phyloP scores from a whole-genome alignment of 768 basidiomycete species.

The Aureoboletus auriporus region DNA sequence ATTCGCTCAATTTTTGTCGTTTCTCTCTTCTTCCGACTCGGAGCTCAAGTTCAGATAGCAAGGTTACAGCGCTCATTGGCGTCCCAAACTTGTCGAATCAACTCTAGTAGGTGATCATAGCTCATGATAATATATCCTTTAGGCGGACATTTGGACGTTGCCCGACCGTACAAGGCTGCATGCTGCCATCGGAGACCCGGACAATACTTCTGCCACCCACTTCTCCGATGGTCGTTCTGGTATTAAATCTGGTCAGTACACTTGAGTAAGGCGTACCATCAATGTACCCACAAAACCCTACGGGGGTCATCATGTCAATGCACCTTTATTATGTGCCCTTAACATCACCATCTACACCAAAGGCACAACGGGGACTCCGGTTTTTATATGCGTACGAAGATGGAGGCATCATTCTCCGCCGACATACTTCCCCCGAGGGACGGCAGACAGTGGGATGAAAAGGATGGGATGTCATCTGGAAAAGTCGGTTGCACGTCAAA shows the following conservation, averaged over 20 bases:
- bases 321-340: slow-evolving; percentile 49
- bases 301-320: slow-evolving; percentile 89
- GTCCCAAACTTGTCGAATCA: slow-evolving; percentile 89
- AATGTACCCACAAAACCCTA: background rate
- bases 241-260: slow-evolving; percentile 51
- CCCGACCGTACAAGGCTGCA: slow-evolving; percentile 69
- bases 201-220: slow-evolving; percentile 22
- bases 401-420: slow-evolving; percentile 74
- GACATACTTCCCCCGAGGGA: slow-evolving; percentile 37
- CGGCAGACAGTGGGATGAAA: slow-evolving; percentile 55
- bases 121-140: background rate
- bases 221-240: slow-evolving; percentile 46
- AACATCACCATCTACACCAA: slow-evolving; percentile 31
- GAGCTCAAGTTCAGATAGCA: slow-evolving; percentile 12
- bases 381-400: slow-evolving; percentile 82
- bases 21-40: slow-evolving; percentile 71
- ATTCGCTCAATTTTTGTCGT: slow-evolving; percentile 91
- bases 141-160: slow-evolving; percentile 88
- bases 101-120: background rate
- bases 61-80: slow-evolving; percentile 54
- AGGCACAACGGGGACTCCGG: slow-evolving; percentile 41
- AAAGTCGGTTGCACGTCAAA: slow-evolving; percentile 62
- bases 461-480: slow-evolving; percentile 76
- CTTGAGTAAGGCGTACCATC: background rate
- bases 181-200: slow-evolving; percentile 74